Evolutionary conservation across 768 basidiomycete species (phyloP).

Genomic region (Pleurotus tuber-regium): DNA sequence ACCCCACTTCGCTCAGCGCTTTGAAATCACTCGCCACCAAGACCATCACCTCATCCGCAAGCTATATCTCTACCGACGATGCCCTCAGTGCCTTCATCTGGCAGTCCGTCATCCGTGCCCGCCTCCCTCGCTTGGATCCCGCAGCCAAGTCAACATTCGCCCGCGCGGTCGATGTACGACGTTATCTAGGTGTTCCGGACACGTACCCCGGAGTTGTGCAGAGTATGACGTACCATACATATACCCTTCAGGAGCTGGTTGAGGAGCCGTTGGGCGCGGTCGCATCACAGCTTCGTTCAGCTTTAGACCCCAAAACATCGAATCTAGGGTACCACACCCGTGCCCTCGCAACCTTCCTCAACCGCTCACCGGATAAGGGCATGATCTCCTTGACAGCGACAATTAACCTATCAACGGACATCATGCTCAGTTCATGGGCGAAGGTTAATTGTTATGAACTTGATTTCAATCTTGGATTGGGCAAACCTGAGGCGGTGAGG

Average conservation of each 20-base stretch:
- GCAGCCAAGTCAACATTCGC: slow-evolving; percentile 16
- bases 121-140: slow-evolving; percentile 19
- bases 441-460: slow-evolving; percentile 20
- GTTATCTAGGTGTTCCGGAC: slow-evolving; percentile 19
- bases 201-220: slow-evolving; percentile 24
- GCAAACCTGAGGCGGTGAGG: slow-evolving; percentile 23
- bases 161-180: slow-evolving; percentile 24
- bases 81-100: slow-evolving; percentile 25
- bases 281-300: slow-evolving; percentile 22
- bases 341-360: slow-evolving; percentile 20
- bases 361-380: slow-evolving; percentile 16
- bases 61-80: slow-evolving; percentile 27
- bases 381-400: slow-evolving; percentile 15
- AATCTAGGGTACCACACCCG: slow-evolving; percentile 18
- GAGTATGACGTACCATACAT: slow-evolving; percentile 22
- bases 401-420: slow-evolving; percentile 16
- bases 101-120: slow-evolving; percentile 23
- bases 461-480: slow-evolving; percentile 23
- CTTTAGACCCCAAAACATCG: slow-evolving; percentile 18
- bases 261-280: slow-evolving; percentile 18
- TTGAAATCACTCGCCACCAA: slow-evolving; percentile 20
- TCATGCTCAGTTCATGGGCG: slow-evolving; percentile 28
- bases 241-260: slow-evolving; percentile 14
- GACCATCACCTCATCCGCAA: slow-evolving; percentile 11
- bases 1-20: slow-evolving; percentile 12